Conservation (phyloP, 2,329 filamentous ascomycete species). For the Verticillium isaacii region DNA sequence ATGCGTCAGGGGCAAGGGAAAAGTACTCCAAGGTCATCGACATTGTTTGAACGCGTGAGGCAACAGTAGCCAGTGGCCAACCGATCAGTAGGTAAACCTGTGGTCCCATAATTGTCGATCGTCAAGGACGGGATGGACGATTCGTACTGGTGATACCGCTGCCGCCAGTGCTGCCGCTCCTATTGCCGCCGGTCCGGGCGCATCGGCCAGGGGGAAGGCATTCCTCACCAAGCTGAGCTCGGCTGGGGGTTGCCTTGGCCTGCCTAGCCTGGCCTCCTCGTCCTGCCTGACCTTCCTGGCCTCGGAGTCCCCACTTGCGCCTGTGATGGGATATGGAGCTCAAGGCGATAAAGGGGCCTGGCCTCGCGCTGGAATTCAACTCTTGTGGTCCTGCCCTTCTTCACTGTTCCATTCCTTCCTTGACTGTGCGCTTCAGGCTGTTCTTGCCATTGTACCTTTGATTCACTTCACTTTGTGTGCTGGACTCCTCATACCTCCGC, state of each 20-base stretch:
- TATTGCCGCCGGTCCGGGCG: neutral
- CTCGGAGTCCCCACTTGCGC: neutral
- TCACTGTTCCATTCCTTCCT: neutral
- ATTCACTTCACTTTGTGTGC: neutral
- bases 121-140: neutral
- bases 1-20: neutral
- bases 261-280: too few species aligned
- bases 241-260: neutral
- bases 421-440: neutral
- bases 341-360: neutral
- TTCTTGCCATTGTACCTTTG: neutral
- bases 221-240: neutral
- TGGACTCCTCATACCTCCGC: neutral
- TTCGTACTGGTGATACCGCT: neutral
- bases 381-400: neutral
- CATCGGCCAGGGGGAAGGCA: neutral
- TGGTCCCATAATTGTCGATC: neutral
- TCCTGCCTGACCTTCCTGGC: too few species aligned
- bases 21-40: neutral
- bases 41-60: neutral
- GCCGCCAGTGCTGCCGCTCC: neutral
- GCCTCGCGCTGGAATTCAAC: neutral
- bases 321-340: neutral
- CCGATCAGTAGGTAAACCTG: neutral
- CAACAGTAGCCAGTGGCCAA: neutral